These are phyloP conservation scores for Fraxinus americana DNA, from an alignment of 257 asterid genomes.

Conservation along the genomic window DNA sequence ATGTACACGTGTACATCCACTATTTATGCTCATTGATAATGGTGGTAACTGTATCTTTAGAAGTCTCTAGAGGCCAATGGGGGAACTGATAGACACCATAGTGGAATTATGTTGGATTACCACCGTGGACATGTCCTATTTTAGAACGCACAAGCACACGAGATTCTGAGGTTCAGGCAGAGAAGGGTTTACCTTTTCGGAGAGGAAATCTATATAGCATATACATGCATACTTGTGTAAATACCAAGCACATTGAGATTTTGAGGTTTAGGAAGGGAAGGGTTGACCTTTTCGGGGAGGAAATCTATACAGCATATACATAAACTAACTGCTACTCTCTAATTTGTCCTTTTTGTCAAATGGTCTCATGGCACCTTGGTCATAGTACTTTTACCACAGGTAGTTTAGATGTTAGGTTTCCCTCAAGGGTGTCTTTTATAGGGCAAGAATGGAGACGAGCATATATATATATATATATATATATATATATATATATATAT, in stretches of 20 bases:
- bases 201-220: neutral
- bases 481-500: too few relatives aligned
- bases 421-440: neutral
- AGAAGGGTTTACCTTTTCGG: neutral
- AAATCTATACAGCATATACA: neutral
- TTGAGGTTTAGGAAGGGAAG: neutral
- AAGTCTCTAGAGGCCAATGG: neutral
- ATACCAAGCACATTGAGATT: too few relatives aligned
- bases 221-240: too few relatives aligned
- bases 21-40: neutral
- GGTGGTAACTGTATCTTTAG: neutral
- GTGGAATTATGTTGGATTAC: neutral
- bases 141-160: too few relatives aligned
- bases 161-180: neutral
- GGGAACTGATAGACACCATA: neutral
- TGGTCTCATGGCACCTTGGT: neutral
- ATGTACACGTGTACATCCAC: neutral
- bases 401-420: too few relatives aligned
- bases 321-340: neutral
- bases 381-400: neutral
- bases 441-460: too few relatives aligned
- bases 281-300: neutral
- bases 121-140: neutral
- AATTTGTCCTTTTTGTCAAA: neutral
- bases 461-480: too few relatives aligned